Percentiles rank a stretch among this genome's conserved stretches.
Conservation (phyloP, 139 green algal species). For the Tetradesmus lagerheimii region DNA sequence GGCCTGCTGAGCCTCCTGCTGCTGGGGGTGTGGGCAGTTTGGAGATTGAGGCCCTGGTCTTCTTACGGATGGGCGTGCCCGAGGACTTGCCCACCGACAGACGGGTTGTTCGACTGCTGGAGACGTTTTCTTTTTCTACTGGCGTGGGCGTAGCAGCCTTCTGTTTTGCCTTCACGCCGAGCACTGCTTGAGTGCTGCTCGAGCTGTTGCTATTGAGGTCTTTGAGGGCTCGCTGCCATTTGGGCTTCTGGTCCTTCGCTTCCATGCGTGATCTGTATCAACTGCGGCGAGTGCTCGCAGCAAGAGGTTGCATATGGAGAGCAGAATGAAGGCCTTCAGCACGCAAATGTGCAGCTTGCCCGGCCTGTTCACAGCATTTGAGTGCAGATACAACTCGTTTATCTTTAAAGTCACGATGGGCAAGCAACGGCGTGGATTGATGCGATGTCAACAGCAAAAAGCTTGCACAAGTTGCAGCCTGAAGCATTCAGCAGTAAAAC, state of each 20-base stretch:
- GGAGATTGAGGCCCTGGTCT: not conserved
- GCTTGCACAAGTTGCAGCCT: not conserved
- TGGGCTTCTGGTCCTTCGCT: not conserved
- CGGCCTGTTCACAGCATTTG: not conserved
- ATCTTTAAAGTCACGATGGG: not conserved
- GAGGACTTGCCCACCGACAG: not conserved
- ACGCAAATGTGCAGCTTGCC: conserved; percentile 6
- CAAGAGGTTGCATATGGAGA: not conserved
- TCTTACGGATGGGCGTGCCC: not conserved
- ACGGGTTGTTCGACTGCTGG: not conserved
- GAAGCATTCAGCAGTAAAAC: not conserved
- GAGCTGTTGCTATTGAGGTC: not conserved
- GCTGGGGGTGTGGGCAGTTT: not conserved
- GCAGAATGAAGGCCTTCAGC: not conserved
- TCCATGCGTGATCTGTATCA: conserved; percentile 5
- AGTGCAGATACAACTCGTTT: not conserved
- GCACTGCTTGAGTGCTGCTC: conserved; percentile 9
- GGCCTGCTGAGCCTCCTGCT: not conserved
- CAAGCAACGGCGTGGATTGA: too few relatives aligned
- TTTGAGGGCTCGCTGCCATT: not conserved
- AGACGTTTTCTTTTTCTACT: conserved; percentile 9
- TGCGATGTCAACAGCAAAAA: not conserved
- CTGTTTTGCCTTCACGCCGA: not conserved
- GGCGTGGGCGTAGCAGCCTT: not conserved
- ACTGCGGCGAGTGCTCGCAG: not conserved